phyloP scores from a whole-genome alignment of 257 asterid genomes.

The Plectranthus barbatus region DNA sequence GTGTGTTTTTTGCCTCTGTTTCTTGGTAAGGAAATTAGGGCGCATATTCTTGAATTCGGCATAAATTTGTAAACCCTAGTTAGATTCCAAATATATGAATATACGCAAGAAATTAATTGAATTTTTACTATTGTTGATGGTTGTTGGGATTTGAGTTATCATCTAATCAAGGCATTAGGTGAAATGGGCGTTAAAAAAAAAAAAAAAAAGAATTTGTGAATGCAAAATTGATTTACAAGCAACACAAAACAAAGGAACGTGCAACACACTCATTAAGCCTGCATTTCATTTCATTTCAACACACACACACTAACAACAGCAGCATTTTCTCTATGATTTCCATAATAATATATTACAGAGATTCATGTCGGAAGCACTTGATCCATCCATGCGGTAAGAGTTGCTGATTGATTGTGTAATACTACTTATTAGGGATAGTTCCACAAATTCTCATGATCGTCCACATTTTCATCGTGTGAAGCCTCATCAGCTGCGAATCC shows the following conservation, averaged over 20 bases:
- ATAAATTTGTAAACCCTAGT: neutral
- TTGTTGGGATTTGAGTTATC: too few species aligned
- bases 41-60: neutral
- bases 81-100: too few species aligned
- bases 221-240: constrained; percentile 1
- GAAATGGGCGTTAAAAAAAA: too few species aligned
- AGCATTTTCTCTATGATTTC: neutral
- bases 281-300: neutral
- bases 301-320: neutral
- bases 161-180: neutral
- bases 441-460: constrained; percentile 38
- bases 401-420: too few species aligned
- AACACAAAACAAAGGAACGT: neutral
- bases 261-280: neutral
- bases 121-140: too few species aligned
- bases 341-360: too few species aligned
- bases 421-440: constrained; percentile 27
- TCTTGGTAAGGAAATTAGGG: neutral
- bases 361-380: too few species aligned
- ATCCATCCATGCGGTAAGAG: too few species aligned
- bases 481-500: constrained; percentile 22
- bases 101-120: too few species aligned
- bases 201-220: neutral
- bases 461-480: neutral
- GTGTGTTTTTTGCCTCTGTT: neutral